Evolutionary conservation across 805 yeast species (phyloP).

Genomic region (Candida andamanensis): DNA sequence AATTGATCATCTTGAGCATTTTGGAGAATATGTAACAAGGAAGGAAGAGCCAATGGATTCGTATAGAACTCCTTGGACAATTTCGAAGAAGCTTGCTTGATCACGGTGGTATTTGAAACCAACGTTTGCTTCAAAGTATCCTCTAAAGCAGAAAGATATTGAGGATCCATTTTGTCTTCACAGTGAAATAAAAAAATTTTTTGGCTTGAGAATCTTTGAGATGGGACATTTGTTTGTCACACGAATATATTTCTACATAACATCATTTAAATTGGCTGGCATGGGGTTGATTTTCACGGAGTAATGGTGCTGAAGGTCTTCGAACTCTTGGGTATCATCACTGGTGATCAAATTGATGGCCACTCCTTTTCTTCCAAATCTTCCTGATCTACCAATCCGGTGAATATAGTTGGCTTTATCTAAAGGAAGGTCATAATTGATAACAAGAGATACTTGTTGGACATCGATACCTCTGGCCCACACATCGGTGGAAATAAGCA

Average conservation of each 20-base stretch:
- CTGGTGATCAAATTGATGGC: constrained; percentile 90
- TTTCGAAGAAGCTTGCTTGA: constrained; percentile 76
- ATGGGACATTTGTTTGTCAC: not conserved
- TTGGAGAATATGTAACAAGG: constrained; percentile 77
- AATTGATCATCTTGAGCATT: constrained; percentile 62
- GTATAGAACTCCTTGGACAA: constrained; percentile 71
- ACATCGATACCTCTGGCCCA: constrained; percentile 99
- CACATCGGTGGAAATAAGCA: constrained; percentile 91
- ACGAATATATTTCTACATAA: constrained; percentile 10
- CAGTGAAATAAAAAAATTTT: constrained; percentile 3
- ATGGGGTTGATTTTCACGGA: constrained; percentile 70
- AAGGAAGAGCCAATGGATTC: constrained; percentile 68
- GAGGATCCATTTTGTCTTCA: constrained; percentile 53
- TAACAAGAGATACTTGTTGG: constrained; percentile 93
- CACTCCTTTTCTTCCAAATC: constrained; percentile 98
- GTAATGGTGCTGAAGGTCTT: constrained; percentile 66
- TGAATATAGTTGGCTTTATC: constrained; percentile 95
- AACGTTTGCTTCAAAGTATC: constrained; percentile 73
- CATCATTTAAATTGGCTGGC: constrained; percentile 65
- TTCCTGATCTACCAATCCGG: constrained; percentile 96
- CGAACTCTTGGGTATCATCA: constrained; percentile 68
- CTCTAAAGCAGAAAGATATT: constrained; percentile 66
- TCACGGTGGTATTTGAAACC: constrained; percentile 73
- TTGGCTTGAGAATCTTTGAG: constrained; percentile 5
- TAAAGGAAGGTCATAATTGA: constrained; percentile 89